Conservation (phyloP, 257 asterid species). For the Prunella vulgaris region DNA sequence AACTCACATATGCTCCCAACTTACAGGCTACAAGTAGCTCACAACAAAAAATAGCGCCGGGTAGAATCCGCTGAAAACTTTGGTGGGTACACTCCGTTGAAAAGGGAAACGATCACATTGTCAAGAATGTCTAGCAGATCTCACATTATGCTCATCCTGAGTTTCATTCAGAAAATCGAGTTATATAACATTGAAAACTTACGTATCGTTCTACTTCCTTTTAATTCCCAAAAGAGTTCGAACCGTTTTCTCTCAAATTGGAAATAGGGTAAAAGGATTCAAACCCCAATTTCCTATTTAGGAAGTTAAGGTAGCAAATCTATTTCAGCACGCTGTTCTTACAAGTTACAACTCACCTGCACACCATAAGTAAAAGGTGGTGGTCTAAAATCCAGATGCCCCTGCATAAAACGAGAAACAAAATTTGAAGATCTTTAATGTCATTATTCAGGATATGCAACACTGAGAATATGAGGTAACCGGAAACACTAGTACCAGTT, state of each 20-base stretch:
- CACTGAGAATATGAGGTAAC: background rate
- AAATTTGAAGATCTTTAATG: background rate
- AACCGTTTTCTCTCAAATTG: background rate
- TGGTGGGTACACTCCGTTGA: background rate
- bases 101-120: constrained; percentile 16
- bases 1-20: background rate
- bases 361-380: constrained; percentile 58
- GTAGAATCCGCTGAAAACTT: background rate
- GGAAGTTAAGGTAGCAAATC: background rate
- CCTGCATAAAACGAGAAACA: constrained; percentile 40
- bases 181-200: background rate
- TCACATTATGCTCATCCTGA: constrained; percentile 72
- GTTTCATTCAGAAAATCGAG: constrained; percentile 13
- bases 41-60: constrained; percentile 13
- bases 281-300: too few species aligned
- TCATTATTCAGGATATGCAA: background rate
- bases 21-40: background rate
- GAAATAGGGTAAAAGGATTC: background rate
- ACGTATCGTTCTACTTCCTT: background rate
- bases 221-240: background rate
- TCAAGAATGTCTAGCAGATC: constrained; percentile 59
- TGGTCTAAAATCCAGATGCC: constrained; percentile 82
- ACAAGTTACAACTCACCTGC: constrained; percentile 51
- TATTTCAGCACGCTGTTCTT: constrained; percentile 2
- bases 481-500: constrained; percentile 51